Conservation (phyloP, 495 filamentous ascomycete genomes). For the Neurospora sp. region DNA sequence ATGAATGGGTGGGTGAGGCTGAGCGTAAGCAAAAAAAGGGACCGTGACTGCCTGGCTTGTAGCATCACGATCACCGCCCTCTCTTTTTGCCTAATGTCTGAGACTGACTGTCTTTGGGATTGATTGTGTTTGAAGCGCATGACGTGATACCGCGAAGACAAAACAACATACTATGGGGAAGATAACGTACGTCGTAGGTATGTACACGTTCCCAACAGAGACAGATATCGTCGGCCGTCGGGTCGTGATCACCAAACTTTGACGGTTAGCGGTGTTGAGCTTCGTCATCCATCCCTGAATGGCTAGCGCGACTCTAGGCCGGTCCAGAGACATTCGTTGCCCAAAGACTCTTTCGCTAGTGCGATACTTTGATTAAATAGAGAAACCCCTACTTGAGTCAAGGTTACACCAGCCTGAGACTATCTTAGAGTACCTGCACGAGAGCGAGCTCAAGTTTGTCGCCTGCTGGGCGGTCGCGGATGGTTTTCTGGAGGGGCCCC, state of each 20-base stretch:
- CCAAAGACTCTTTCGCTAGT: not conserved
- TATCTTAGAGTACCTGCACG: not conserved
- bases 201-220: not conserved
- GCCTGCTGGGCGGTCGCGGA: not conserved
- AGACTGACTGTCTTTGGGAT: not conserved
- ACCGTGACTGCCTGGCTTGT: not conserved
- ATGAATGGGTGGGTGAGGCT: not conserved
- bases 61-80: not conserved
- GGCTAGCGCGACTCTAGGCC: not conserved
- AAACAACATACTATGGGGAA: not conserved
- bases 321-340: not conserved
- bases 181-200: not conserved
- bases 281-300: not conserved
- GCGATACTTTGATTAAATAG: not conserved
- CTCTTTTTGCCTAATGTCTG: not conserved
- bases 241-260: not conserved
- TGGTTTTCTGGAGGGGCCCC: not conserved
- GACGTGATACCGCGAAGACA: not conserved
- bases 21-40: not conserved
- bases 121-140: not conserved
- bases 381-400: not conserved
- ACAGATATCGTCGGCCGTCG: not conserved
- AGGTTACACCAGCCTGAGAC: not conserved
- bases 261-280: not conserved
- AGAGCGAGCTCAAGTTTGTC: not conserved